These are phyloP conservation scores for Pseudomassariella vexata DNA, from an alignment of 2,329 filamentous ascomycete genomes.

Conservation along the genomic window DNA sequence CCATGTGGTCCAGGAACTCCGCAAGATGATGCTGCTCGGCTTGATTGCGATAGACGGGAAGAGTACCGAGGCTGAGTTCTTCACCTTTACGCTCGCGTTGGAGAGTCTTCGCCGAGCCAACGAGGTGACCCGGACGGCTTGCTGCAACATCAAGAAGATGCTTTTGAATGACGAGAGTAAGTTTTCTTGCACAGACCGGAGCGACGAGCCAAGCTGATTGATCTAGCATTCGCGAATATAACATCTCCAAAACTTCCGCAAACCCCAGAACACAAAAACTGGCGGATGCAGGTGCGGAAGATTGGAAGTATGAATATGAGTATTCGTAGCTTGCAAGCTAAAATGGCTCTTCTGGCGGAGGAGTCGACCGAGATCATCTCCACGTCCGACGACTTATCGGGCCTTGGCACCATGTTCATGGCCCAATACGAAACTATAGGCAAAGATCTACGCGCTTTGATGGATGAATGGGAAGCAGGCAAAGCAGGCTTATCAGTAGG, in stretches of 20 bases:
- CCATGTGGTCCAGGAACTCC: slow-evolving; percentile 58
- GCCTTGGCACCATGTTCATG: slow-evolving; percentile 74
- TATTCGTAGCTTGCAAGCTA: slow-evolving; percentile 87
- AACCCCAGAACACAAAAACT: slow-evolving; percentile 73
- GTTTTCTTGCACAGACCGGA: too few relatives aligned
- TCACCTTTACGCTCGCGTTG: slow-evolving; percentile 72
- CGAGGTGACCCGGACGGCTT: slow-evolving; percentile 38
- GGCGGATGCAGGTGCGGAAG: slow-evolving; percentile 82
- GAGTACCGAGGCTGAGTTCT: slow-evolving; percentile 69
- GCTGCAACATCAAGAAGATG: slow-evolving; percentile 1
- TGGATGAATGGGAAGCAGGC: slow-evolving; percentile 82
- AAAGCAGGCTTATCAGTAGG: slow-evolving; percentile 76
- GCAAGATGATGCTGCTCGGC: slow-evolving; percentile 85
- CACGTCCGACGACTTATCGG: slow-evolving; percentile 63
- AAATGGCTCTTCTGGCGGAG: slow-evolving; percentile 85
- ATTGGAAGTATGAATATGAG: slow-evolving; percentile 84
- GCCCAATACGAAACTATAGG: slow-evolving; percentile 94
- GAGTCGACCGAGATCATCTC: slow-evolving; percentile 79
- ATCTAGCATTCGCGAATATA: too few relatives aligned
- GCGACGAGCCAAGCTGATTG: too few relatives aligned
- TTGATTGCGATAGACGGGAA: slow-evolving; percentile 80
- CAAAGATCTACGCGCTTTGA: slow-evolving; percentile 71
- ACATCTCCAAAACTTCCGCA: too few relatives aligned
- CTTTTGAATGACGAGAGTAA: slow-evolving; percentile 67
- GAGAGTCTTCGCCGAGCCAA: slow-evolving; percentile 68